Conservation (phyloP, 306 rosid species). For the Oxytropis ochrocephala region DNA sequence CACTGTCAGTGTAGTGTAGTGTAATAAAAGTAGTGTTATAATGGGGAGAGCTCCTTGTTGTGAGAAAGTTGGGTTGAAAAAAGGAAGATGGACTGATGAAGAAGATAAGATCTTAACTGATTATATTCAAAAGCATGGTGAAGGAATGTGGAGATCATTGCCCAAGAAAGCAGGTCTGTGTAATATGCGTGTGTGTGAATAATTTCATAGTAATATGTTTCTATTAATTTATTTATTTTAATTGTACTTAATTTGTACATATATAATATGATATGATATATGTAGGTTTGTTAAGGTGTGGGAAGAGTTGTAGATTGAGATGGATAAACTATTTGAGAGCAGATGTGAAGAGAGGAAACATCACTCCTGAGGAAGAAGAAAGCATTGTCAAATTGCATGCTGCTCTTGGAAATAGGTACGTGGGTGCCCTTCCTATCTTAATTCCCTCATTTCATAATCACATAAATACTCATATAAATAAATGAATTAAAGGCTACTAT, state of each 20-base stretch:
- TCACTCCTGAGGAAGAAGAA: constrained; percentile 72
- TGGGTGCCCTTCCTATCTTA: background rate
- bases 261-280: too few species aligned
- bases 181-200: background rate
- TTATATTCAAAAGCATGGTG: constrained; percentile 56
- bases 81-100: constrained; percentile 86
- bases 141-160: constrained; percentile 76
- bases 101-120: constrained; percentile 63
- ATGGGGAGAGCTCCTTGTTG: constrained; percentile 87
- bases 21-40: background rate
- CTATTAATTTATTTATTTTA: background rate
- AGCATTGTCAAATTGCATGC: constrained; percentile 67
- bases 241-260: too few species aligned
- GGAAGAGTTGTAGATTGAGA: constrained; percentile 80
- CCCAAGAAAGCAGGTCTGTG: constrained; percentile 69
- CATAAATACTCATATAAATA: too few species aligned
- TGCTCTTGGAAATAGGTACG: constrained; percentile 68
- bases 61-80: constrained; percentile 69
- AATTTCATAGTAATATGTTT: background rate
- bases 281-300: constrained; percentile 66
- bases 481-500: too few species aligned
- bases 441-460: background rate
- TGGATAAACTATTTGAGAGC: constrained; percentile 82
- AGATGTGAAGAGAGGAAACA: constrained; percentile 85
- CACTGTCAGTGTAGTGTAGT: too few species aligned